Conservation (phyloP, 768 basidiomycete species). For the Rhodotorula toruloides region DNA sequence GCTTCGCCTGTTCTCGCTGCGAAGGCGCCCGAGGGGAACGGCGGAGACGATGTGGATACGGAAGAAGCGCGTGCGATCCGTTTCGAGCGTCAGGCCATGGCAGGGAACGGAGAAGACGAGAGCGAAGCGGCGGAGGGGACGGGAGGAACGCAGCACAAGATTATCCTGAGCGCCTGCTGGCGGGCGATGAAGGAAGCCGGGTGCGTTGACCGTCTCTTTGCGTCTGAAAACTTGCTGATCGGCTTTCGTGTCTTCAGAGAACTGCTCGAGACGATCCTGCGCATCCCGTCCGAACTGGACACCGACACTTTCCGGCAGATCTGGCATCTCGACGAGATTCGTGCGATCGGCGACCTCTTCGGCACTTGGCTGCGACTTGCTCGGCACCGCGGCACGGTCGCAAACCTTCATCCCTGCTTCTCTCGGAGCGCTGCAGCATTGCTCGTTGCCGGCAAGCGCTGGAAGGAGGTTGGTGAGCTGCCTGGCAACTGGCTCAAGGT, state of each 20-base stretch:
- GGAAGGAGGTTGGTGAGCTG: slow-evolving; percentile 22
- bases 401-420: slow-evolving; percentile 34
- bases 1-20: slow-evolving; percentile 28
- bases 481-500: slow-evolving; percentile 33
- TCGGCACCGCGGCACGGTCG: slow-evolving; percentile 34
- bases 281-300: slow-evolving; percentile 29
- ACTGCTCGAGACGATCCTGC: slow-evolving; percentile 36
- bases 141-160: slow-evolving; percentile 33
- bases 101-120: neutral
- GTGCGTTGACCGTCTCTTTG: neutral
- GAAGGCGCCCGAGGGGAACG: slow-evolving; percentile 11
- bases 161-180: slow-evolving; percentile 37
- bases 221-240: neutral
- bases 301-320: slow-evolving; percentile 12
- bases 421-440: slow-evolving; percentile 24
- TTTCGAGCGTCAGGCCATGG: neutral
- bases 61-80: slow-evolving; percentile 38
- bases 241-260: slow-evolving; percentile 1
- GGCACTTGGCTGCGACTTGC: slow-evolving; percentile 29
- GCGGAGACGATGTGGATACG: slow-evolving; percentile 27
- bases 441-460: slow-evolving; percentile 24
- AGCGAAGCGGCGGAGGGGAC: slow-evolving; percentile 1
- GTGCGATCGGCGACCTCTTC: slow-evolving; percentile 31
- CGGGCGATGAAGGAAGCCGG: slow-evolving; percentile 36
- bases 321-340: slow-evolving; percentile 29